phyloP scores from a whole-genome alignment of 2,329 filamentous ascomycete genomes.

The Penicillium sp. region DNA sequence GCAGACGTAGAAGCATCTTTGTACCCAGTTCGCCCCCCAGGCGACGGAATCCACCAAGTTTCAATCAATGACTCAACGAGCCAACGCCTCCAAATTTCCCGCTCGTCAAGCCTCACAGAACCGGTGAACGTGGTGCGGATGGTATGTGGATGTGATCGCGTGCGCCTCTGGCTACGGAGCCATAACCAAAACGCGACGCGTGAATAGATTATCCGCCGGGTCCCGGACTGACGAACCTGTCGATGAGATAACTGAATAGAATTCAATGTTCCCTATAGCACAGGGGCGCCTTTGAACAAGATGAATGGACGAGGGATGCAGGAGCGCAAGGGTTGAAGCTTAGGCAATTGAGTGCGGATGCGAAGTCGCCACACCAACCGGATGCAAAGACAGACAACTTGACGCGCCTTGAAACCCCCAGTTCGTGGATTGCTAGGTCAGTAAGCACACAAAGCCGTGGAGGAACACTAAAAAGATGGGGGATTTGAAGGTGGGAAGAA shows the following conservation, averaged over 20 bases:
- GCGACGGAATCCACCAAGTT: conserved; percentile 5
- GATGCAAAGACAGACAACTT: neutral
- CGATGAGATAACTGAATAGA: neutral
- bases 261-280: neutral
- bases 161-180: conserved; percentile 19
- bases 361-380: conserved; percentile 20
- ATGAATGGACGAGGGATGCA: neutral
- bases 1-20: conserved; percentile 50
- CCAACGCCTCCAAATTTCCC: neutral
- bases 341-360: conserved; percentile 6
- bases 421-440: conserved; percentile 2
- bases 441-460: neutral
- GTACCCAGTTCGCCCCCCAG: conserved; percentile 17
- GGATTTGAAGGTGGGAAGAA: neutral
- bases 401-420: conserved; percentile 14
- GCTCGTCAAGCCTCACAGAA: conserved; percentile 4
- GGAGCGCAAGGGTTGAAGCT: conserved; percentile 2
- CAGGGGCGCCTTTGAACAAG: neutral
- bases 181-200: conserved; percentile 26
- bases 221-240: neutral
- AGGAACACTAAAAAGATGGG: neutral
- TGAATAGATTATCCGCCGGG: neutral
- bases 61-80: conserved; percentile 4
- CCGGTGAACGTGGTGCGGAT: neutral
- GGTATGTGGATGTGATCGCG: conserved; percentile 19